phyloP scores from a whole-genome alignment of 2,329 filamentous ascomycete species.

The Dactylellina parvicollis region DNA sequence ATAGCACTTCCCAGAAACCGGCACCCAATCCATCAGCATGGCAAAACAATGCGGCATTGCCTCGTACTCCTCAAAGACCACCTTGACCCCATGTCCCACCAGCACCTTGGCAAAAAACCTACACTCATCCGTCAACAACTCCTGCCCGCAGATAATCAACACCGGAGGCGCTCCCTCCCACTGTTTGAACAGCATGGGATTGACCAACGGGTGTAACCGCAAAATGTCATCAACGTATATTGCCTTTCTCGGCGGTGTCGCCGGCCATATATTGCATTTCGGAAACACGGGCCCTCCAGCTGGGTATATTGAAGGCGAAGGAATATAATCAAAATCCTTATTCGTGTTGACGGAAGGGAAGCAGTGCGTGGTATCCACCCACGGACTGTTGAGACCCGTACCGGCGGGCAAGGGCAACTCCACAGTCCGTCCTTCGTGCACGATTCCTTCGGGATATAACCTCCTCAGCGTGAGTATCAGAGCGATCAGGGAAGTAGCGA shows the following conservation, averaged over 20 bases:
- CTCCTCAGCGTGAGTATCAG: constrained; percentile 72
- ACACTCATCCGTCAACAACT: constrained; percentile 72
- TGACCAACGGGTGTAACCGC: constrained; percentile 74
- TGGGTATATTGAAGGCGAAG: constrained; percentile 59
- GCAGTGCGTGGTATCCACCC: constrained; percentile 75
- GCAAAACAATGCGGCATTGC: constrained; percentile 83
- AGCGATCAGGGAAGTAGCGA: constrained; percentile 74
- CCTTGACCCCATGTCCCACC: constrained; percentile 68
- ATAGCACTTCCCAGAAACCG: constrained; percentile 67
- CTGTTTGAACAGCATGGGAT: constrained; percentile 68
- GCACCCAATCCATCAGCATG: constrained; percentile 66
- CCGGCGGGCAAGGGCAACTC: constrained; percentile 74
- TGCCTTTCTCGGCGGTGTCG: constrained; percentile 66
- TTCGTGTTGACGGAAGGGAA: constrained; percentile 61
- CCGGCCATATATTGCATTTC: constrained; percentile 69
- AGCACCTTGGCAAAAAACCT: constrained; percentile 70
- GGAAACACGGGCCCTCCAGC: constrained; percentile 60
- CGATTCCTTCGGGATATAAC: constrained; percentile 62
- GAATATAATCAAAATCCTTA: constrained; percentile 72
- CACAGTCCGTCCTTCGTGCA: constrained; percentile 71
- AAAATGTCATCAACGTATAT: constrained; percentile 63
- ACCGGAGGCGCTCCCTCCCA: constrained; percentile 74
- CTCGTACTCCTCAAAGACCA: constrained; percentile 78
- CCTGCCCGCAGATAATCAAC: constrained; percentile 75
- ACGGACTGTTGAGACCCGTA: constrained; percentile 72